phyloP scores from a whole-genome alignment of 2,329 filamentous ascomycete genomes.

The Diaporthe citriasiana region DNA sequence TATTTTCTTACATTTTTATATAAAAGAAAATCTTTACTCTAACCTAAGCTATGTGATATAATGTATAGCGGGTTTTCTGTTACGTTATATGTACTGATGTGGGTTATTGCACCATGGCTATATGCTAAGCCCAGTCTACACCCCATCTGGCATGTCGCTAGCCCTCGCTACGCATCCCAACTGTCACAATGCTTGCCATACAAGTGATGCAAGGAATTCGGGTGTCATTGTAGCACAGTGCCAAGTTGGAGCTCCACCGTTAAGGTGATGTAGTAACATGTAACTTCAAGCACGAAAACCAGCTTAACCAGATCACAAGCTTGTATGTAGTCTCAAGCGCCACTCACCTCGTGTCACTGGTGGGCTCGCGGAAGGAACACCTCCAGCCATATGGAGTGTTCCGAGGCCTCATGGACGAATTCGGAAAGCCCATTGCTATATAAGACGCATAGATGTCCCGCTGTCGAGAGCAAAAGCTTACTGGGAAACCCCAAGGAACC shows the following conservation, averaged over 20 bases:
- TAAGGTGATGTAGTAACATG: constrained; percentile 23
- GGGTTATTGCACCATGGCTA: not conserved
- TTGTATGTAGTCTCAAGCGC: constrained; percentile 14
- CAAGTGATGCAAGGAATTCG: constrained; percentile 23
- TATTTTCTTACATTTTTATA: too few species aligned
- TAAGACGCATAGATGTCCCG: constrained; percentile 20
- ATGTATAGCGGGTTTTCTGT: not conserved
- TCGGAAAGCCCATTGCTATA: constrained; percentile 23
- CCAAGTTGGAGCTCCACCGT: constrained; percentile 17
- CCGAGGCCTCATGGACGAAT: constrained; percentile 20
- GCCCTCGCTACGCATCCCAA: not conserved
- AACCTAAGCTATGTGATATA: not conserved
- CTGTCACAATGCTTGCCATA: not conserved
- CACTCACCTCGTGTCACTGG: constrained; percentile 19
- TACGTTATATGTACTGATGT: not conserved
- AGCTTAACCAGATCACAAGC: constrained; percentile 22
- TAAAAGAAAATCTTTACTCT: too few species aligned
- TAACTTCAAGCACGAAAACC: constrained; percentile 23
- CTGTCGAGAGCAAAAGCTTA: constrained; percentile 7
- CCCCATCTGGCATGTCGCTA: constrained; percentile 9
- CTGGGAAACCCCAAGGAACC: constrained; percentile 7
- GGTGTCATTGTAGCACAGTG: constrained; percentile 16
- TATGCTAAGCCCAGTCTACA: constrained; percentile 13
- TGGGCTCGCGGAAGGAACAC: not conserved
- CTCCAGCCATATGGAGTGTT: constrained; percentile 12